Conservation (phyloP, 1,284 basidiomycete species). For the Nidula niveotomentosa region DNA sequence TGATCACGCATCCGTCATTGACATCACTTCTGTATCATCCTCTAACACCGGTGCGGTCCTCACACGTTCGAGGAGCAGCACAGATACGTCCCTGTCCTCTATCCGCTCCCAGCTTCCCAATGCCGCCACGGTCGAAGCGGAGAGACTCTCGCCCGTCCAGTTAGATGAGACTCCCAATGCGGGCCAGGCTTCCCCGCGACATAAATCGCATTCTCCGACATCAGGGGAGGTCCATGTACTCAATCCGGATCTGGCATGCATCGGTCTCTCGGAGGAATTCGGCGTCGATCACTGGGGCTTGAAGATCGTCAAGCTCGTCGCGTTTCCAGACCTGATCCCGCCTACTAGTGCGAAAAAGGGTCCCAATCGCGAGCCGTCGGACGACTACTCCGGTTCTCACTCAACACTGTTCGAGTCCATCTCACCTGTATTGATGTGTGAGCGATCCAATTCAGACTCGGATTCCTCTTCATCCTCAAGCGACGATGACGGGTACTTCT, state of each 20-base stretch:
- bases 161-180: neutral
- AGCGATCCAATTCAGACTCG: conserved; percentile 5
- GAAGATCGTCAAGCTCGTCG: conserved; percentile 73
- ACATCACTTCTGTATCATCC: conserved; percentile 27
- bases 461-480: conserved; percentile 27
- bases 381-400: too few relatives aligned
- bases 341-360: conserved; percentile 15
- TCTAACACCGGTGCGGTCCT: conserved; percentile 37
- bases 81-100: conserved; percentile 4
- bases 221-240: conserved; percentile 49
- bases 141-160: neutral
- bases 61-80: conserved; percentile 22
- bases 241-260: conserved; percentile 52
- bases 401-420: conserved; percentile 6
- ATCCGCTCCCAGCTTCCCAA: neutral
- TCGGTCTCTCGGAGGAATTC: conserved; percentile 58
- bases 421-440: neutral
- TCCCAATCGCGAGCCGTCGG: too few relatives aligned
- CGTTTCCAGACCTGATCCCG: conserved; percentile 69
- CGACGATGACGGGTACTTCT: conserved; percentile 56
- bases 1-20: conserved; percentile 33
- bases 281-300: conserved; percentile 67
- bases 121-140: neutral
- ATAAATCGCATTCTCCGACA: conserved; percentile 47
- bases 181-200: conserved; percentile 13